Evolutionary conservation across 176 grass and related monocot species (phyloP).

Genomic region (Microstegium vimineum): DNA sequence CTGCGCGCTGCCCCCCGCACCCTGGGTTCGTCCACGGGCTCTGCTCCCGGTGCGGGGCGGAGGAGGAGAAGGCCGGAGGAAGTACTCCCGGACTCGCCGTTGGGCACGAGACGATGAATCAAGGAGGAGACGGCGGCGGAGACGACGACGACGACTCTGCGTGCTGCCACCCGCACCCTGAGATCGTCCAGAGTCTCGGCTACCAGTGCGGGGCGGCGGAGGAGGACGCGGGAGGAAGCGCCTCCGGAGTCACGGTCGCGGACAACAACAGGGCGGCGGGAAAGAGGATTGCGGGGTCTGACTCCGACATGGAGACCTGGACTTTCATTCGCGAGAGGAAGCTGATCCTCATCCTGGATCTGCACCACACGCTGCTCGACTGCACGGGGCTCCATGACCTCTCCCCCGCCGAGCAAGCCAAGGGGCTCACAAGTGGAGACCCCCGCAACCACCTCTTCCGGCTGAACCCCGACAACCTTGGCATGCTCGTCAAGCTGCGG

Average conservation of each 20-base stretch:
- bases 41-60: background rate
- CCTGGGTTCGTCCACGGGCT: background rate
- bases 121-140: no score
- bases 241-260: no score
- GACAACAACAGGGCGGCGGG: background rate
- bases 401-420: no score
- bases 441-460: no score
- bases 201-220: background rate
- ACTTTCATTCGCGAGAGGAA: conserved; percentile 24
- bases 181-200: background rate
- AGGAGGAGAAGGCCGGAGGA: background rate
- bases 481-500: conserved; percentile 57
- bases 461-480: background rate
- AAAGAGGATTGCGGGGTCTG: background rate
- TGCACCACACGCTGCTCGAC: conserved; percentile 70
- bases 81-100: background rate
- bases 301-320: no score
- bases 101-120: background rate
- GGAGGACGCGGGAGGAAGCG: background rate
- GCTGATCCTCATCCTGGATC: conserved; percentile 58
- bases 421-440: no score
- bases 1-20: background rate
- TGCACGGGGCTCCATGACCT: conserved; percentile 34
- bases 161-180: background rate
- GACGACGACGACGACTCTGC: background rate